Conservation (phyloP, 2,329 filamentous ascomycete species). For the Stagonosporopsis cucurbitacearum region DNA sequence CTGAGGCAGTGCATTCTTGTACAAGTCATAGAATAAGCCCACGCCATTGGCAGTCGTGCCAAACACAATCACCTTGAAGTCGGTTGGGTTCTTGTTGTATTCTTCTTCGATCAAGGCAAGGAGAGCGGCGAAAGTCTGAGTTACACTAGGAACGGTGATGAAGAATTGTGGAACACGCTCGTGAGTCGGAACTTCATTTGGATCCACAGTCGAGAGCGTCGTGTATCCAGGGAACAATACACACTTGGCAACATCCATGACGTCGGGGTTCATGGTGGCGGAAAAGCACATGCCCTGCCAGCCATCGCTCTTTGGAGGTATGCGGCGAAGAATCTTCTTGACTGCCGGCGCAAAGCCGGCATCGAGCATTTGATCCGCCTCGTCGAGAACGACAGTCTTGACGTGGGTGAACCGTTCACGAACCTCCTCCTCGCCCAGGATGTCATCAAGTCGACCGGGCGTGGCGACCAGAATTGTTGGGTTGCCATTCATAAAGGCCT, state of each 20-base stretch:
- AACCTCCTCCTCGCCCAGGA: conserved; percentile 53
- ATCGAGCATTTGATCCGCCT: conserved; percentile 57
- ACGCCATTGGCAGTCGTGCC: conserved; percentile 56
- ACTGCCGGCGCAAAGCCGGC: conserved; percentile 62
- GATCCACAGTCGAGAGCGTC: conserved; percentile 53
- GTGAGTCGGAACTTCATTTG: conserved; percentile 54
- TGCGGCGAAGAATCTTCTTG: conserved; percentile 57
- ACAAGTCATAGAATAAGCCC: conserved; percentile 51
- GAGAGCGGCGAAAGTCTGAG: conserved; percentile 55
- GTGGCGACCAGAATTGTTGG: conserved; percentile 57
- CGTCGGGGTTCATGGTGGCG: conserved; percentile 54
- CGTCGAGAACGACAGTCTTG: conserved; percentile 54
- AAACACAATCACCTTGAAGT: conserved; percentile 57
- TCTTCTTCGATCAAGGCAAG: conserved; percentile 55
- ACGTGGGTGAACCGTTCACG: conserved; percentile 55
- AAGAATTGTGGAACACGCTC: conserved; percentile 59
- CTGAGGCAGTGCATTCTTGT: conserved; percentile 41
- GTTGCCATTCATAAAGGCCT: conserved; percentile 44
- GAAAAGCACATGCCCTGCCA: conserved; percentile 60
- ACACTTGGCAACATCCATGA: conserved; percentile 53
- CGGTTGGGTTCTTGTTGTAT: conserved; percentile 44
- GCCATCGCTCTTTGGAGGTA: conserved; percentile 58
- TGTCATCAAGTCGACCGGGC: conserved; percentile 57
- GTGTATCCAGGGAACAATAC: conserved; percentile 53
- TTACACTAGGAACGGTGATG: conserved; percentile 52